phyloP scores from a whole-genome alignment of 495 filamentous ascomycete genomes.

The Tuber brumale region DNA sequence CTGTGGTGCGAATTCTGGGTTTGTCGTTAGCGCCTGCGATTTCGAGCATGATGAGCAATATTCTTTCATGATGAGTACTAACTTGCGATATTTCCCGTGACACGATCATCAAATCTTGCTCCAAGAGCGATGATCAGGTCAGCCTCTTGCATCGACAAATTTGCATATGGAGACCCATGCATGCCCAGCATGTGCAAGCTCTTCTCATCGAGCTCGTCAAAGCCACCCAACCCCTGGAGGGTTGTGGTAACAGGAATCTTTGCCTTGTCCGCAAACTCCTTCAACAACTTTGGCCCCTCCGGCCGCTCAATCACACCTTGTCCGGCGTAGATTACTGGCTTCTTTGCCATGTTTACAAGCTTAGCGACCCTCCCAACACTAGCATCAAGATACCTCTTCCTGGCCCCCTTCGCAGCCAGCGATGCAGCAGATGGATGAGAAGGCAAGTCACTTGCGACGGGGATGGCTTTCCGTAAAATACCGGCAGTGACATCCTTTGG shows the following conservation, averaged over 20 bases:
- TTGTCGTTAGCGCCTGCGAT: slow-evolving; percentile 9
- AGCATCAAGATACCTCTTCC: slow-evolving; percentile 53
- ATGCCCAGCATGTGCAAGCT: slow-evolving; percentile 77
- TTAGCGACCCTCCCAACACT: slow-evolving; percentile 59
- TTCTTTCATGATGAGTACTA: slow-evolving; percentile 14
- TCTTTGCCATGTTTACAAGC: slow-evolving; percentile 67
- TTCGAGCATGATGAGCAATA: background rate
- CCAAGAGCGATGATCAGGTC: slow-evolving; percentile 73
- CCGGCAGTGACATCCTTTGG: slow-evolving; percentile 72
- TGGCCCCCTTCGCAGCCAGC: slow-evolving; percentile 56
- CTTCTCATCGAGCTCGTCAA: slow-evolving; percentile 69
- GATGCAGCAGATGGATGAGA: slow-evolving; percentile 63
- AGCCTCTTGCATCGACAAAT: slow-evolving; percentile 71
- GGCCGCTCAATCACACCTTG: slow-evolving; percentile 60
- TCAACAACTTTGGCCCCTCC: slow-evolving; percentile 60
- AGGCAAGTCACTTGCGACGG: slow-evolving; percentile 57
- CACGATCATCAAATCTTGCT: slow-evolving; percentile 71
- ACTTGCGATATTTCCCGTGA: slow-evolving; percentile 56
- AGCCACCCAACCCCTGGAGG: slow-evolving; percentile 70
- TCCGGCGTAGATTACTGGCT: slow-evolving; percentile 70
- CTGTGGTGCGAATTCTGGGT: slow-evolving; percentile 56
- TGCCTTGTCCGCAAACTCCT: slow-evolving; percentile 63
- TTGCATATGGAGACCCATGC: slow-evolving; percentile 74
- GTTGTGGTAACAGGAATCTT: slow-evolving; percentile 73
- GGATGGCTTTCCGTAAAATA: slow-evolving; percentile 61